These are phyloP conservation scores for Glomus cerebriforme DNA, from an alignment of 192 early-diverging fungal genomes.

Conservation along the genomic window DNA sequence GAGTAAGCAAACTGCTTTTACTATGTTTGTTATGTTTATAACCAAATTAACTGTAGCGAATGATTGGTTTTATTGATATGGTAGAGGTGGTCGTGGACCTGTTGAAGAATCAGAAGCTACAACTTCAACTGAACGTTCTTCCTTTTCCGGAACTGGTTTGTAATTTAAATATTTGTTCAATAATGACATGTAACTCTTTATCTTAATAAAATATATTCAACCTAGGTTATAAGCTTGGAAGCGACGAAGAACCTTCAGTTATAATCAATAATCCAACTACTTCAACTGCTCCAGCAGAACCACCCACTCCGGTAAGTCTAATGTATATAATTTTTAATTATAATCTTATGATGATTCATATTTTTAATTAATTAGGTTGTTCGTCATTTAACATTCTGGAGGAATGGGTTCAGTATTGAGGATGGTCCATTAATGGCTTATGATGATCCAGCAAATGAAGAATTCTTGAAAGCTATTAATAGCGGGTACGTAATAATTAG, in stretches of 20 bases:
- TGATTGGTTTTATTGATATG: neutral
- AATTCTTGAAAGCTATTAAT: conserved; percentile 84
- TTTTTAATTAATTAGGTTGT: conserved; percentile 42
- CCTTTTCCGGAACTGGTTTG: conserved; percentile 41
- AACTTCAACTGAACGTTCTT: conserved; percentile 29
- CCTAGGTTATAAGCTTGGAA: conserved; percentile 52
- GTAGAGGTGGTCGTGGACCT: conserved; percentile 36
- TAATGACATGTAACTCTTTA: neutral
- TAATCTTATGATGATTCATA: neutral
- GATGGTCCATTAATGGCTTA: conserved; percentile 87
- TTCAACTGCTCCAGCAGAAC: neutral
- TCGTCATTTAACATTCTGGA: conserved; percentile 91
- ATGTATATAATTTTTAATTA: conserved; percentile 23
- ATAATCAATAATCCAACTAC: neutral
- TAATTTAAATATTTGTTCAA: neutral
- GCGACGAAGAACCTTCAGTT: conserved; percentile 53
- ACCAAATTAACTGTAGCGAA: too few relatives aligned
- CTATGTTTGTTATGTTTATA: too few relatives aligned
- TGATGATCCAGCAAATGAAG: conserved; percentile 85
- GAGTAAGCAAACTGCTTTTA: conserved; percentile 45
- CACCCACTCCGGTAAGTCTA: neutral
- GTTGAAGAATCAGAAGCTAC: conserved; percentile 36
- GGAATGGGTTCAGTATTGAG: conserved; percentile 93
- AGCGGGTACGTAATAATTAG: conserved; percentile 61
- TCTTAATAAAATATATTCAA: neutral